Conservation (phyloP, 179 eudicot species). For the Monotropa hypopitys region DNA sequence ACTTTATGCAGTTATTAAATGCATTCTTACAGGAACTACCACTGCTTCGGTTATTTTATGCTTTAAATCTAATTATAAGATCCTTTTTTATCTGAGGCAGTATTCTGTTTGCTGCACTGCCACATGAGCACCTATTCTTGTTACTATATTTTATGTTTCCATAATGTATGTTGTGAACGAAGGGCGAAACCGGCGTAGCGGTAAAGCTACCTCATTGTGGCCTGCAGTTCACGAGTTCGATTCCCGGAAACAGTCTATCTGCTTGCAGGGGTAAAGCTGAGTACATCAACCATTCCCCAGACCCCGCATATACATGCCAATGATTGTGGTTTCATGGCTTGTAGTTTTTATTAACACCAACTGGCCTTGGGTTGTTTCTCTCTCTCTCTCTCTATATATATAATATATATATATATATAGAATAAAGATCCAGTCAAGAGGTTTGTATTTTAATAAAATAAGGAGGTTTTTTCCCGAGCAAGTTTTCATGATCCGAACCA, state of each 20-base stretch:
- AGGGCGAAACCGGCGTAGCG: no score
- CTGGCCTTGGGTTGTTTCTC: not conserved
- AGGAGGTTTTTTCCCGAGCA: no score
- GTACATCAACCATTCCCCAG: no score
- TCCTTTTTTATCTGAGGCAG: not conserved
- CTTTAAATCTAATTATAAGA: not conserved
- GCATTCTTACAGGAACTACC: not conserved
- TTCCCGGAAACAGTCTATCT: no score
- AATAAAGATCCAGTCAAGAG: no score
- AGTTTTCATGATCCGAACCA: no score
- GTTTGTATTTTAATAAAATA: no score
- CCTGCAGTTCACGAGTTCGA: no score
- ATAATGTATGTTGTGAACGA: not conserved
- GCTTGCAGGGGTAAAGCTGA: no score
- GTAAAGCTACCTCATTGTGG: no score
- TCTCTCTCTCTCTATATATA: not conserved
- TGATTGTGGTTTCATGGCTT: not conserved
- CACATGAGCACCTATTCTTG: not conserved
- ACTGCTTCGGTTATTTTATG: not conserved
- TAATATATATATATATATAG: no score
- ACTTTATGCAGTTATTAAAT: not conserved
- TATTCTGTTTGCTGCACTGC: not conserved
- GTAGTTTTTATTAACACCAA: not conserved
- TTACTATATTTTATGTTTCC: not conserved
- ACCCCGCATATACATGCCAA: not conserved